These are phyloP conservation scores for Suhomyces kilbournensis DNA, from an alignment of 805 yeast species.

Conservation along the genomic window DNA sequence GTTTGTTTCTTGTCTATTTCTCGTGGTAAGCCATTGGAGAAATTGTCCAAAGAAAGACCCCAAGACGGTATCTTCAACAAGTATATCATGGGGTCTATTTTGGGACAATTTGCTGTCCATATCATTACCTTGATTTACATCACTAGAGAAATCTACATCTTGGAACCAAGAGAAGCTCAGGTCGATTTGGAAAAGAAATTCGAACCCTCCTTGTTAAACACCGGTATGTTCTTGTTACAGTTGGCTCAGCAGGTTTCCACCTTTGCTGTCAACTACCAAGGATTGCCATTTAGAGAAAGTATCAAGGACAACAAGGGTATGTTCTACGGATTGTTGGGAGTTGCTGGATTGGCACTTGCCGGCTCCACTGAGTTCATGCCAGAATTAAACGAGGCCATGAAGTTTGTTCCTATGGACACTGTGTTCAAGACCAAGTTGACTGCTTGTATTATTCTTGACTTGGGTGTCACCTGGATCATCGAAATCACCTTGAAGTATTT, in stretches of 20 bases:
- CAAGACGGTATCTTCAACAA: conserved; percentile 94
- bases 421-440: conserved; percentile 78
- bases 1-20: conserved; percentile 95
- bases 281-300: conserved; percentile 92
- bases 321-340: conserved; percentile 93
- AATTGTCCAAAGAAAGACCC: conserved; percentile 90
- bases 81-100: conserved; percentile 95
- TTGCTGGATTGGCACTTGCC: conserved; percentile 79
- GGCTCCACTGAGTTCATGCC: conserved; percentile 95
- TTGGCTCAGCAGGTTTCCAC: conserved; percentile 96
- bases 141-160: conserved; percentile 73
- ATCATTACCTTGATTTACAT: conserved; percentile 78
- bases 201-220: conserved; percentile 85
- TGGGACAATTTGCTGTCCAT: conserved; percentile 95
- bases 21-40: conserved; percentile 86
- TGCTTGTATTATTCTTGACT: conserved; percentile 67
- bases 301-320: conserved; percentile 90
- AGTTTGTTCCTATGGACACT: conserved; percentile 80
- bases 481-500: conserved; percentile 78
- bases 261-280: conserved; percentile 96
- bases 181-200: conserved; percentile 88
- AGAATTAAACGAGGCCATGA: conserved; percentile 87
- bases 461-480: conserved; percentile 69
- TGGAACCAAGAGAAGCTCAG: conserved; percentile 91
- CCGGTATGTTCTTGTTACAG: conserved; percentile 92